phyloP scores from a whole-genome alignment of 495 filamentous ascomycete genomes.

The Baudoinia panamericana region DNA sequence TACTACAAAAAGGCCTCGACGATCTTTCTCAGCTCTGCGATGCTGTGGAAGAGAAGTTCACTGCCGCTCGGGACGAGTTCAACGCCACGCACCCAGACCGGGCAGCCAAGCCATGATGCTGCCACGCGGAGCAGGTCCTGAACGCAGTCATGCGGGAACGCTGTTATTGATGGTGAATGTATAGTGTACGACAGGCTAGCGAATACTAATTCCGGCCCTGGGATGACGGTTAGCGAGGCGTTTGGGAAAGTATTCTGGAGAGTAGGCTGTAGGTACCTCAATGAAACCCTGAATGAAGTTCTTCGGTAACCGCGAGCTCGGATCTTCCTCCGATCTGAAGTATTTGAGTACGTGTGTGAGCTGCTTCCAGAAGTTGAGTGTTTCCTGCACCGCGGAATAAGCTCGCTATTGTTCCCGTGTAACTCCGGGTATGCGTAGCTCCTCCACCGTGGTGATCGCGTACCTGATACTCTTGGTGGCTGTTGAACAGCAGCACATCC shows the following conservation, averaged over 20 bases:
- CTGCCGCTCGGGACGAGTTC: slow-evolving; percentile 49
- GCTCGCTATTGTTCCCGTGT: too few species aligned
- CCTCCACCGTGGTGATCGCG: slow-evolving; percentile 1
- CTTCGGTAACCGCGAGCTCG: slow-evolving; percentile 58
- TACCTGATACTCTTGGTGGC: slow-evolving; percentile 80
- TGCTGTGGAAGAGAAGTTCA: slow-evolving; percentile 78
- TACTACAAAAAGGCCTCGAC: slow-evolving; percentile 74
- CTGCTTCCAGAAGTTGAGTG: slow-evolving; percentile 98
- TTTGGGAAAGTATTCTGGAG: background rate
- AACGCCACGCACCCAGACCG: slow-evolving; percentile 28
- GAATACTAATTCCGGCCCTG: slow-evolving; percentile 22
- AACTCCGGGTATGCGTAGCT: slow-evolving; percentile 1
- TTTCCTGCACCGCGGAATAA: too few species aligned
- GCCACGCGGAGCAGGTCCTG: too few species aligned
- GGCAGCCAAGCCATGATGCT: background rate
- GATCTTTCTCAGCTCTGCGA: slow-evolving; percentile 86
- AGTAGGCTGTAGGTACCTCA: slow-evolving; percentile 46
- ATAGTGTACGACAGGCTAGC: too few species aligned
- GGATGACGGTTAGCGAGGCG: slow-evolving; percentile 12
- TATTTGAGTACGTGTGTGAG: slow-evolving; percentile 92
- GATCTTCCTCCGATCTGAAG: slow-evolving; percentile 82
- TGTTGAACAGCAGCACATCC: slow-evolving; percentile 78
- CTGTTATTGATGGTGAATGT: too few species aligned
- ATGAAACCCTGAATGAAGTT: slow-evolving; percentile 90
- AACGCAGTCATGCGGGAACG: too few species aligned